Evolutionary conservation across 2,329 filamentous ascomycete species (phyloP).

Genomic region (Macrophomina tecta): DNA sequence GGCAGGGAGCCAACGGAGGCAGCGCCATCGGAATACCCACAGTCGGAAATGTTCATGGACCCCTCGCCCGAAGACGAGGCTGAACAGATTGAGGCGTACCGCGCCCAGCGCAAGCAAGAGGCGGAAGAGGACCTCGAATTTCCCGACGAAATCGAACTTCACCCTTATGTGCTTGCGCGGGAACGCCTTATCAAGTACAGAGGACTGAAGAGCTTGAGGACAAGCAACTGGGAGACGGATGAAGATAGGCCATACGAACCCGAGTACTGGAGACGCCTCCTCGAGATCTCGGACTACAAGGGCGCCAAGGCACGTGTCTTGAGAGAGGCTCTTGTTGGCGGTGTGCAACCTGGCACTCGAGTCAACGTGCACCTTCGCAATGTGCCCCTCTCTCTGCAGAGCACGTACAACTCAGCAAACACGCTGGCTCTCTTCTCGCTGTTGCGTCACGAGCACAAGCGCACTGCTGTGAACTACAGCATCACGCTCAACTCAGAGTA

Average conservation of each 20-base stretch:
- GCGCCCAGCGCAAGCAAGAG: conserved; percentile 77
- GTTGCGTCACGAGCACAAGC: conserved; percentile 93
- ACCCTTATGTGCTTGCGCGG: conserved; percentile 81
- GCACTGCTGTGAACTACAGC: conserved; percentile 86
- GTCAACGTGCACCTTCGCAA: conserved; percentile 78
- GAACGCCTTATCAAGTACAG: conserved; percentile 87
- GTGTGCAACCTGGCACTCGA: conserved; percentile 80
- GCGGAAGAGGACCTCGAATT: conserved; percentile 92
- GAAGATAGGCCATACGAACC: conserved; percentile 89
- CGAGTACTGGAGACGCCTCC: conserved; percentile 83
- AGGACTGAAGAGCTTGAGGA: conserved; percentile 88
- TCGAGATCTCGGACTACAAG: conserved; percentile 90
- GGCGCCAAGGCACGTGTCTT: conserved; percentile 77
- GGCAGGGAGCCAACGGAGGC: conserved; percentile 72
- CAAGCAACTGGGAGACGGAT: conserved; percentile 85
- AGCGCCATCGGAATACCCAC: conserved; percentile 86
- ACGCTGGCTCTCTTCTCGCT: conserved; percentile 84
- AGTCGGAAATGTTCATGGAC: conserved; percentile 90
- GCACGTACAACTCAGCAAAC: conserved; percentile 58
- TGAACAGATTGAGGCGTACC: conserved; percentile 80
- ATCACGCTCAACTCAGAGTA: conserved; percentile 83
- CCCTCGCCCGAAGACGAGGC: conserved; percentile 82
- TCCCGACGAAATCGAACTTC: conserved; percentile 94
- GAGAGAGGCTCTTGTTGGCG: conserved; percentile 86
- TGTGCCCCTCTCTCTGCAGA: conserved; percentile 61